Conservation (phyloP, 1,284 basidiomycete genomes). For the Psilocybe mexicana region DNA sequence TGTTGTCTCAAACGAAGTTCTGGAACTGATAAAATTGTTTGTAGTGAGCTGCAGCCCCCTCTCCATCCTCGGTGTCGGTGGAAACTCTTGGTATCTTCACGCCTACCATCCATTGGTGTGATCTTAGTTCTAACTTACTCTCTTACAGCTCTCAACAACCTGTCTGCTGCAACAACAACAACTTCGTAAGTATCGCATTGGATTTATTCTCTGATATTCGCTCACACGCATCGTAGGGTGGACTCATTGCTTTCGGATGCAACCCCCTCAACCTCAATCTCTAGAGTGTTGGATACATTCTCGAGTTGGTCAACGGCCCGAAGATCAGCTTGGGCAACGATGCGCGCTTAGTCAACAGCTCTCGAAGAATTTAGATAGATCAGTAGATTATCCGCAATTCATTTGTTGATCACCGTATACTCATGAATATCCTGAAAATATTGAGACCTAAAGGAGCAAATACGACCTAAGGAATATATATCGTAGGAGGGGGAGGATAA, state of each 20-base stretch:
- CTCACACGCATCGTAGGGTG: neutral
- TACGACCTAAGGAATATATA: too few relatives aligned
- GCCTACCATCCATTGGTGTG: too few relatives aligned
- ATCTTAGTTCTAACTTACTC: neutral
- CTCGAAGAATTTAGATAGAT: neutral
- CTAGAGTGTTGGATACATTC: neutral
- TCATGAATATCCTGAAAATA: neutral
- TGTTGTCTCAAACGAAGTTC: neutral
- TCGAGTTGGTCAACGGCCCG: neutral
- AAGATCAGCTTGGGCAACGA: neutral
- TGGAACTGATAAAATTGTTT: neutral
- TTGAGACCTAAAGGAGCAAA: neutral
- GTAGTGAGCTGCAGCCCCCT: constrained; percentile 20
- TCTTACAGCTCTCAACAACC: constrained; percentile 12
- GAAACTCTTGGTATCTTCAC: constrained; percentile 8
- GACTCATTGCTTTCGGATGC: constrained; percentile 14
- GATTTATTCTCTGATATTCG: neutral
- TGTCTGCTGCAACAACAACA: constrained; percentile 24
- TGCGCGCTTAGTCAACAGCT: neutral
- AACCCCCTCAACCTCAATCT: constrained; percentile 17
- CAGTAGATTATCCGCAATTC: neutral
- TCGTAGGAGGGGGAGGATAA: too few relatives aligned
- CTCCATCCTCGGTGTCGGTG: constrained; percentile 13
- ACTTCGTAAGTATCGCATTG: constrained; percentile 19
- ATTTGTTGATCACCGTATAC: neutral